These are phyloP conservation scores for Candida boleticola DNA, from an alignment of 805 yeast species.

Conservation along the genomic window DNA sequence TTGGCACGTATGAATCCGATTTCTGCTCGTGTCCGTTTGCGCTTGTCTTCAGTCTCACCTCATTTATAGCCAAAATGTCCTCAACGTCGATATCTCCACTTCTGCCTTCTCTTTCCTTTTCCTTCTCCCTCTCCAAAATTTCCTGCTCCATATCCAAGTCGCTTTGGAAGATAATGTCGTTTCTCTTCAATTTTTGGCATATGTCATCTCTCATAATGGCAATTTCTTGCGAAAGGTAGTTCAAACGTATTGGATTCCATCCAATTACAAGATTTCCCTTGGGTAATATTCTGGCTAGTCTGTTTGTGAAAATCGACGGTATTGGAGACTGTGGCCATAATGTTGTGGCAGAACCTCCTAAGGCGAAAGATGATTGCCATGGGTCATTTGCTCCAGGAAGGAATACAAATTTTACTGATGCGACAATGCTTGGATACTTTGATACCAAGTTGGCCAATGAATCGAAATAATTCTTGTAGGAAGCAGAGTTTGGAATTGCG, in stretches of 20 bases:
- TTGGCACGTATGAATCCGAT: conserved; percentile 28
- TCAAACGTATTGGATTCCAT: conserved; percentile 80
- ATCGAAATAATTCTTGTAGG: conserved; percentile 70
- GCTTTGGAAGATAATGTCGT: conserved; percentile 56
- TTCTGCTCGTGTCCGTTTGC: not conserved
- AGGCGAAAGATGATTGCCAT: conserved; percentile 73
- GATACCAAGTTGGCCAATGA: conserved; percentile 64
- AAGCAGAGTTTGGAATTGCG: conserved; percentile 49
- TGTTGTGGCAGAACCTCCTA: conserved; percentile 46
- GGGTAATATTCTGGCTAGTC: conserved; percentile 51
- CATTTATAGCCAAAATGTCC: conserved; percentile 9
- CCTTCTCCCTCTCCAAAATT: conserved; percentile 18
- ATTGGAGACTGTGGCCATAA: conserved; percentile 63
- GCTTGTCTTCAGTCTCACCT: not conserved
- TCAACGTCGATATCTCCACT: conserved; percentile 17
- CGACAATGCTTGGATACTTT: conserved; percentile 52
- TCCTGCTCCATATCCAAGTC: conserved; percentile 29
- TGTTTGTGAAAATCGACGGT: conserved; percentile 68
- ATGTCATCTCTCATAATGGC: conserved; percentile 71
- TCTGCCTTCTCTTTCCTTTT: conserved; percentile 19
- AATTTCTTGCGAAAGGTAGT: conserved; percentile 82
- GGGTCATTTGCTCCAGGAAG: conserved; percentile 94
- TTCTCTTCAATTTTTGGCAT: conserved; percentile 66
- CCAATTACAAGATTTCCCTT: conserved; percentile 28
- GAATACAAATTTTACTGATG: conserved; percentile 58